These are phyloP conservation scores for Drechslera avenae DNA, from an alignment of 2,329 filamentous ascomycete genomes.

Conservation along the genomic window DNA sequence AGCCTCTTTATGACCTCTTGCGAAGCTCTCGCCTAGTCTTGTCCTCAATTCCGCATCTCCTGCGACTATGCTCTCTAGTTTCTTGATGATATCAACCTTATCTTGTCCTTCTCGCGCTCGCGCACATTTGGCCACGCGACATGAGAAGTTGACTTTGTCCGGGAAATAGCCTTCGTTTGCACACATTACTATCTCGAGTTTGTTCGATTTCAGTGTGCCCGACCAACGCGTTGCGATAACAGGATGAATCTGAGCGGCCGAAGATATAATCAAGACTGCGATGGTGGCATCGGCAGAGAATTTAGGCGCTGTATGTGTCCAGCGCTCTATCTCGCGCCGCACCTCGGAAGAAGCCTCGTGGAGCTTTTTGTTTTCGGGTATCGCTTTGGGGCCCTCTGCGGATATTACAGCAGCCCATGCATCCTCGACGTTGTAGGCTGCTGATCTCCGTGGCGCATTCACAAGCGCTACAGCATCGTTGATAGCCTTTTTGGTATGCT, in stretches of 20 bases:
- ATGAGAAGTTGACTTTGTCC: constrained; percentile 70
- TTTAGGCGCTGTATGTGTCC: constrained; percentile 65
- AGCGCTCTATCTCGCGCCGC: constrained; percentile 64
- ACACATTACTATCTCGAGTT: constrained; percentile 67
- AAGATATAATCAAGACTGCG: constrained; percentile 66
- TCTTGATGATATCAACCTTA: constrained; percentile 67
- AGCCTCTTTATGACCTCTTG: constrained; percentile 69
- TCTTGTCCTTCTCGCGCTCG: constrained; percentile 54
- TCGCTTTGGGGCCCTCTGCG: constrained; percentile 57
- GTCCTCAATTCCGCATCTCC: constrained; percentile 47
- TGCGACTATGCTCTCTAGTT: constrained; percentile 59
- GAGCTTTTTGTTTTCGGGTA: constrained; percentile 58
- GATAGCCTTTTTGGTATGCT: constrained; percentile 64
- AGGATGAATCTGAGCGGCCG: constrained; percentile 66
- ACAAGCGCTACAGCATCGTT: constrained; percentile 68
- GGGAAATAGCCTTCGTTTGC: constrained; percentile 70
- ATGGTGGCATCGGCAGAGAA: constrained; percentile 67
- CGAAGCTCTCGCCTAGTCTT: constrained; percentile 67
- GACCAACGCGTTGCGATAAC: constrained; percentile 72
- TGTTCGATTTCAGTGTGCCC: constrained; percentile 62
- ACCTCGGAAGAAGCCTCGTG: constrained; percentile 63
- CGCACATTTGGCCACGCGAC: constrained; percentile 64
- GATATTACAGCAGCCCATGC: constrained; percentile 65
- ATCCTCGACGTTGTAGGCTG: constrained; percentile 63
- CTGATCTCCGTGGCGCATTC: constrained; percentile 68